These are phyloP conservation scores for Eutypa lata DNA, from an alignment of 2,329 filamentous ascomycete species.

Conservation along the genomic window DNA sequence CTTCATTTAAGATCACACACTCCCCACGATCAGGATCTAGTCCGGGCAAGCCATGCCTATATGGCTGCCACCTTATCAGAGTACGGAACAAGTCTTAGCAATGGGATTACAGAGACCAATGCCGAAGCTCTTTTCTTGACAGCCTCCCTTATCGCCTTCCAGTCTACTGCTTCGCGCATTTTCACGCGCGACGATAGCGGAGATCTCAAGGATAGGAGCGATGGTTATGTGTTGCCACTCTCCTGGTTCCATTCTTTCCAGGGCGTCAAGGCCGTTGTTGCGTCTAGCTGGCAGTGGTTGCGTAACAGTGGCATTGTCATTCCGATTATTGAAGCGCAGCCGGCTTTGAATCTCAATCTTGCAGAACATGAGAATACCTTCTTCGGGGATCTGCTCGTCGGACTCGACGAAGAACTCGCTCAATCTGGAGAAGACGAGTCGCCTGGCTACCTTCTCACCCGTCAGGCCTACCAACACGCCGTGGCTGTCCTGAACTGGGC, in stretches of 20 bases:
- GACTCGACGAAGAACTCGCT: conserved; percentile 53
- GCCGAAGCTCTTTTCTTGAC: conserved; percentile 63
- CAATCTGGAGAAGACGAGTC: conserved; percentile 20
- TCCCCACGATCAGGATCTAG: conserved; percentile 57
- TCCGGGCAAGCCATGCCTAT: conserved; percentile 62
- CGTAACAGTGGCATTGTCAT: conserved; percentile 55
- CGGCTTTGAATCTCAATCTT: conserved; percentile 58
- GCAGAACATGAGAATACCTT: conserved; percentile 52
- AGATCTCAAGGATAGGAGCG: conserved; percentile 34
- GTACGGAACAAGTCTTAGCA: conserved; percentile 54
- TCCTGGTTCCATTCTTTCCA: conserved; percentile 67
- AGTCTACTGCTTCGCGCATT: conserved; percentile 61
- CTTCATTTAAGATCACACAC: conserved; percentile 56
- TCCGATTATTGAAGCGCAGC: conserved; percentile 62
- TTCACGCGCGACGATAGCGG: conserved; percentile 55
- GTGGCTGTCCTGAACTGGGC: conserved; percentile 67
- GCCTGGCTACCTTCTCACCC: conserved; percentile 29
- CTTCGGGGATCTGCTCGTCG: conserved; percentile 58
- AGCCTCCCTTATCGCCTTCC: conserved; percentile 62
- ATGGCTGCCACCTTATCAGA: conserved; percentile 61
- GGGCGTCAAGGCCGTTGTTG: conserved; percentile 63
- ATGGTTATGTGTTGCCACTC: conserved; percentile 55
- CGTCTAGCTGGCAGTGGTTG: conserved; percentile 63
- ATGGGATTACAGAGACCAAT: conserved; percentile 56
- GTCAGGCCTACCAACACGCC: conserved; percentile 60